Conservation (phyloP, 805 yeast genomes). For the Kuraishia ogatae region DNA sequence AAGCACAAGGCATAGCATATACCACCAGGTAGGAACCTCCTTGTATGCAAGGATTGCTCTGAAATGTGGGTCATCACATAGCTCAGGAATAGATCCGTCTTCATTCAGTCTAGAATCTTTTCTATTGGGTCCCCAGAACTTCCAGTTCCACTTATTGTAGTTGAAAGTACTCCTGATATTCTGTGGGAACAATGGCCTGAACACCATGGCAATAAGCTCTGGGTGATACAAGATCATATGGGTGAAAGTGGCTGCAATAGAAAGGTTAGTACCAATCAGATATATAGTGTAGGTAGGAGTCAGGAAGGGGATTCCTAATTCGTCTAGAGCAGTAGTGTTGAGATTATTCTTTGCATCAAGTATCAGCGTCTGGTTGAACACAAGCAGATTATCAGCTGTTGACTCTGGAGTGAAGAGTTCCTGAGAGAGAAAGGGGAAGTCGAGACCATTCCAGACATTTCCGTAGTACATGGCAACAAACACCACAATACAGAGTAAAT, state of each 20-base stretch:
- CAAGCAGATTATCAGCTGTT: slow-evolving; percentile 12
- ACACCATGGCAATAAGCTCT: slow-evolving; percentile 15
- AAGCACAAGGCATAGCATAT: slow-evolving; percentile 30
- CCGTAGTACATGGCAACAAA: slow-evolving; percentile 28
- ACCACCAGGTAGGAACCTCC: slow-evolving; percentile 77
- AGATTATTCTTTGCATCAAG: slow-evolving; percentile 14
- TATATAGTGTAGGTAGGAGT: slow-evolving; percentile 22
- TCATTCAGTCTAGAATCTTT: slow-evolving; percentile 12
- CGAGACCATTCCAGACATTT: slow-evolving; percentile 39
- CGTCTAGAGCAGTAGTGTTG: slow-evolving; percentile 15
- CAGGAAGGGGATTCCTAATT: slow-evolving; percentile 21
- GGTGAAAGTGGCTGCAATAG: slow-evolving; percentile 24
- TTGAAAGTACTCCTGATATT: slow-evolving; percentile 13
- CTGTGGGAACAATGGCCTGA: slow-evolving; percentile 12
- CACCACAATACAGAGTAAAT: slow-evolving; percentile 35
- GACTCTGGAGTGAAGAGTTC: slow-evolving; percentile 18
- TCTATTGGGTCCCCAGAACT: slow-evolving; percentile 32
- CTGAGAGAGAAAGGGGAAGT: slow-evolving; percentile 26
- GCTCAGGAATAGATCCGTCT: slow-evolving; percentile 13
- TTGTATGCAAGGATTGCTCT: slow-evolving; percentile 49
- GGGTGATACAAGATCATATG: slow-evolving; percentile 21
- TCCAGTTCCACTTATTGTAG: slow-evolving; percentile 35
- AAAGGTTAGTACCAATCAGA: slow-evolving; percentile 21
- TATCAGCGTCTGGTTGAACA: slow-evolving; percentile 22
- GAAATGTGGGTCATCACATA: slow-evolving; percentile 18